phyloP scores from a whole-genome alignment of 75 land plant species.

The Cryptomeria japonica region DNA sequence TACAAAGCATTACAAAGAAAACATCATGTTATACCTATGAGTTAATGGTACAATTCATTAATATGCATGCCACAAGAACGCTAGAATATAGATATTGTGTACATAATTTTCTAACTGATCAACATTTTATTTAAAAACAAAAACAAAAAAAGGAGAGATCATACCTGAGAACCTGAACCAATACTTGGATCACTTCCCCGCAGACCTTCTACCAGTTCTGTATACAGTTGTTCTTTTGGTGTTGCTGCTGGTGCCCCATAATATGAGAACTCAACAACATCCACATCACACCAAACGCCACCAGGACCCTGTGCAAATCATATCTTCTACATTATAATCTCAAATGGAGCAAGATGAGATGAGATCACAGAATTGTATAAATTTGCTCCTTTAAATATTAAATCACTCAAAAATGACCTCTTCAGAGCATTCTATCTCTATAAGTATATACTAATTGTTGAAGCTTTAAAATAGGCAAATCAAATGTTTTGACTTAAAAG shows the following conservation, averaged over 20 bases:
- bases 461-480: not conserved
- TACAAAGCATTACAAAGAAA: not conserved
- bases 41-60: not conserved
- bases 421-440: not conserved
- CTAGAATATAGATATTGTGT: not conserved
- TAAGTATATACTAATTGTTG: not conserved
- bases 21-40: not conserved
- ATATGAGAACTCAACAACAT: slow-evolving; percentile 94
- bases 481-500: not conserved
- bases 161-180: slow-evolving; percentile 98
- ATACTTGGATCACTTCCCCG: slow-evolving; percentile 84
- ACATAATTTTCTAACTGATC: not conserved
- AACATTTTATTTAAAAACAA: not conserved
- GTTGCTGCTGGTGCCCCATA: slow-evolving; percentile 85
- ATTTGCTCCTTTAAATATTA: not conserved
- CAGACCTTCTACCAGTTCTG: slow-evolving; percentile 88
- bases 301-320: slow-evolving; percentile 74
- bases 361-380: not conserved
- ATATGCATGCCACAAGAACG: not conserved
- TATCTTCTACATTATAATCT: not conserved
- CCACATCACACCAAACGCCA: slow-evolving; percentile 99
- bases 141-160: not conserved
- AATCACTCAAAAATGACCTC: not conserved
- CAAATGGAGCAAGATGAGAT: not conserved
- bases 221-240: slow-evolving; percentile 82